Evolutionary conservation across 495 filamentous ascomycete genomes (phyloP).

Genomic region (Hyaloscypha bicolor): DNA sequence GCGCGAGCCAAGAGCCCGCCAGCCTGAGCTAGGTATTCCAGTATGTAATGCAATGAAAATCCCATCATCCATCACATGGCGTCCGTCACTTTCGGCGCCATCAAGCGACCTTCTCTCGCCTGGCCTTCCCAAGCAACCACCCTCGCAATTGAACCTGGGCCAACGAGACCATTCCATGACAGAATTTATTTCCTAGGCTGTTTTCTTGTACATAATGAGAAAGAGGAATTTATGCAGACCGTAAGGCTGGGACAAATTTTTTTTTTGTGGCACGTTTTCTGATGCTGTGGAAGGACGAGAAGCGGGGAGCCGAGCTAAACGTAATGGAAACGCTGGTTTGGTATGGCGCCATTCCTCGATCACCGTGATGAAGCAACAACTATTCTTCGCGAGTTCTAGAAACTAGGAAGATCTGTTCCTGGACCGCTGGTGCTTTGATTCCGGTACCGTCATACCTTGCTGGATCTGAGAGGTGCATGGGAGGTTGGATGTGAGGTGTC

Average conservation of each 20-base stretch:
- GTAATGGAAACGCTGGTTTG: slow-evolving; percentile 13
- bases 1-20: too few species aligned
- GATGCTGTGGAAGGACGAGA: neutral
- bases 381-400: neutral
- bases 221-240: too few species aligned
- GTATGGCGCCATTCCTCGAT: slow-evolving; percentile 12
- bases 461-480: too few species aligned
- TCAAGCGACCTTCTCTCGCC: neutral
- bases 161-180: slow-evolving; percentile 3
- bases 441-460: too few species aligned
- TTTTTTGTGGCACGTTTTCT: neutral
- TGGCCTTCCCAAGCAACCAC: neutral
- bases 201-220: neutral
- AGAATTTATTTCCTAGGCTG: neutral
- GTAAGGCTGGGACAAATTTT: too few species aligned
- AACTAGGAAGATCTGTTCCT: neutral
- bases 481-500: too few species aligned
- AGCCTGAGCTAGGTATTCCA: too few species aligned
- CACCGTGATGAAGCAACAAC: too few species aligned
- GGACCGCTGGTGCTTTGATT: too few species aligned
- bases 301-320: slow-evolving; percentile 11
- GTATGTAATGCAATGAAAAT: too few species aligned
- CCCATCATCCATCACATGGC: too few species aligned
- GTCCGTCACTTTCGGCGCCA: neutral
- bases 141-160: neutral